A percentile compares a stretch with the other conserved stretches of the same genome.
These are phyloP conservation scores for Lactarius hatsudake DNA, from an alignment of 768 basidiomycete genomes.

Conservation along the genomic window DNA sequence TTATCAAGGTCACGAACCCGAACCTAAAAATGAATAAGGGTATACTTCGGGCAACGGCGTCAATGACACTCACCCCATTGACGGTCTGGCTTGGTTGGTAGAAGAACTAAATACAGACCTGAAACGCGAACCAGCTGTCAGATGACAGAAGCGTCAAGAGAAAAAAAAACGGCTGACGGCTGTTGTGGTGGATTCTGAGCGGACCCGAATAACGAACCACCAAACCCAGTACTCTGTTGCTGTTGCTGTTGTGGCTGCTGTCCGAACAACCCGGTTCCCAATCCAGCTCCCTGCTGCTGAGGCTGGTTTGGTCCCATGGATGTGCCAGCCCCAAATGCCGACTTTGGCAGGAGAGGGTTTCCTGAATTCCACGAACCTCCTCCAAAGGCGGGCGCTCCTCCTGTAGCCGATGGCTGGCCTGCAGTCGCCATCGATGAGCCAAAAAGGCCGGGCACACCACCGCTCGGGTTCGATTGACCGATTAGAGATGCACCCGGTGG, in stretches of 20 bases:
- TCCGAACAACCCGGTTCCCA: slow-evolving; percentile 18
- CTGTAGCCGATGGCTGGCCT: slow-evolving; percentile 1
- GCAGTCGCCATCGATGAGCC: neutral
- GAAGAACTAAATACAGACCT: slow-evolving; percentile 39
- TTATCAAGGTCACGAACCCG: slow-evolving; percentile 15
- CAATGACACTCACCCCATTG: slow-evolving; percentile 6
- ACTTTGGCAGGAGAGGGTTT: slow-evolving; percentile 24
- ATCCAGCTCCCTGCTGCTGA: slow-evolving; percentile 3
- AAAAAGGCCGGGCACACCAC: slow-evolving; percentile 2
- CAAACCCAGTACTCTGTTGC: slow-evolving; percentile 21
- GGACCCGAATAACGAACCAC: slow-evolving; percentile 29
- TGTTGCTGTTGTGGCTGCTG: slow-evolving; percentile 24
- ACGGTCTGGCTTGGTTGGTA: slow-evolving; percentile 10
- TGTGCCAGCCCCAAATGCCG: slow-evolving; percentile 16
- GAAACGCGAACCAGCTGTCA: neutral
- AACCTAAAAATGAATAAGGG: slow-evolving; percentile 12
- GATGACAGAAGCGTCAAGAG: neutral
- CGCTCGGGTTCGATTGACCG: neutral
- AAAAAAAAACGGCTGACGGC: slow-evolving; percentile 17
- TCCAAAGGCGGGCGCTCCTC: slow-evolving; percentile 9
- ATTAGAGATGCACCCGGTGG: slow-evolving; percentile 11
- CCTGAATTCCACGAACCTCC: slow-evolving; percentile 16
- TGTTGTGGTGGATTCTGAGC: slow-evolving; percentile 31
- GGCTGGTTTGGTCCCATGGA: neutral
- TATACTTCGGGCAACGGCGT: neutral